phyloP scores from a whole-genome alignment of 1,284 basidiomycete genomes.

The Erythrobasidium hasegawianum region DNA sequence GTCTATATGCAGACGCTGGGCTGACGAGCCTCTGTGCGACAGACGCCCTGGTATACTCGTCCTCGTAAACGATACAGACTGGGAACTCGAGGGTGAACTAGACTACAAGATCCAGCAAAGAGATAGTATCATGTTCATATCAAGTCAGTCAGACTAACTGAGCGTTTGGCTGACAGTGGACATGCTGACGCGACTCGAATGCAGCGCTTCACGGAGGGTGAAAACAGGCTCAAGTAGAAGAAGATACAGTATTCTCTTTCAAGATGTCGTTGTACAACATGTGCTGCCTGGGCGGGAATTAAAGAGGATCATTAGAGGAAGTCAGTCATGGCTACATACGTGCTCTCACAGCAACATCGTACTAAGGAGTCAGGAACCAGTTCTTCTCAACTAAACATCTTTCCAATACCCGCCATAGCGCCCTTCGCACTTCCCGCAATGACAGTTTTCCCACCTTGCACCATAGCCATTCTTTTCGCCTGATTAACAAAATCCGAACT shows the following conservation, averaged over 20 bases:
- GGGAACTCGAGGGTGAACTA: constrained; percentile 95
- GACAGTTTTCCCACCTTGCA: constrained; percentile 17
- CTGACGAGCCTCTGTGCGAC: constrained; percentile 11
- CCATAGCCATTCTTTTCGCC: constrained; percentile 20
- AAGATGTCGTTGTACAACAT: no score
- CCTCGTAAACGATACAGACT: constrained; percentile 92
- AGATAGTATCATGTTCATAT: constrained; percentile 90
- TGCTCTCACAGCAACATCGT: no score
- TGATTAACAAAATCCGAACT: constrained; percentile 25
- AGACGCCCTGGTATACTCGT: constrained; percentile 95
- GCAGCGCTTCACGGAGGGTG: background rate
- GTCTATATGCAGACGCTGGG: background rate
- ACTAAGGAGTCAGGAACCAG: no score
- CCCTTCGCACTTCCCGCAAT: constrained; percentile 26
- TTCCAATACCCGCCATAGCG: constrained; percentile 19
- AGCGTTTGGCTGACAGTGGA: background rate
- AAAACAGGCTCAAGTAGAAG: background rate
- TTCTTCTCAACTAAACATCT: constrained; percentile 18
- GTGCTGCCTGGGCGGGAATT: no score
- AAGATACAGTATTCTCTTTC: no score
- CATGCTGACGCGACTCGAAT: background rate
- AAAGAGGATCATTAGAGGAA: no score
- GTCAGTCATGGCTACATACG: no score
- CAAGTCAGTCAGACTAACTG: constrained; percentile 12
- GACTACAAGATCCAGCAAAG: constrained; percentile 72